phyloP scores from a whole-genome alignment of 1,284 basidiomycete species.

The Sporisorium reilianum region DNA sequence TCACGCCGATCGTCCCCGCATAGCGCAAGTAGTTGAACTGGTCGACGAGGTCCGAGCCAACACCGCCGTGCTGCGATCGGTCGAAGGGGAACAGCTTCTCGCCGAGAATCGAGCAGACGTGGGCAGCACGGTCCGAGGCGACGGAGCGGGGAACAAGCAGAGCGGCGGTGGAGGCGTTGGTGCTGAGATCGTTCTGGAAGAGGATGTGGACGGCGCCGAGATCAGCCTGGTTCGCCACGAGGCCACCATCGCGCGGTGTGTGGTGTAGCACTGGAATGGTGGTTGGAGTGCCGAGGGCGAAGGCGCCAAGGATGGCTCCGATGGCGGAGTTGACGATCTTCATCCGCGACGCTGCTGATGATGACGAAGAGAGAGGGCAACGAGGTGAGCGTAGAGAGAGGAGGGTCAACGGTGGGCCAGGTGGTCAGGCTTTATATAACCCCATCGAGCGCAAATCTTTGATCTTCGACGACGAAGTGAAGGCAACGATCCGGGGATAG shows the following conservation, averaged over 20 bases:
- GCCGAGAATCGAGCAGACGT: conserved; percentile 40
- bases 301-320: conserved; percentile 12
- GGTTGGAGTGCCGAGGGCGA: conserved; percentile 18
- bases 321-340: conserved; percentile 16
- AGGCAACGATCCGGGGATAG: neutral
- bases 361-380: neutral
- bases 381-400: neutral
- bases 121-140: conserved; percentile 26
- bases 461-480: neutral
- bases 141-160: conserved; percentile 42
- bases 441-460: neutral
- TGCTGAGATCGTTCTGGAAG: conserved; percentile 57
- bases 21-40: conserved; percentile 45
- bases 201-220: conserved; percentile 51
- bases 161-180: conserved; percentile 44
- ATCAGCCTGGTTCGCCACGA: conserved; percentile 17
- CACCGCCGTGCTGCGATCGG: conserved; percentile 16
- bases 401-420: neutral
- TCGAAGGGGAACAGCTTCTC: conserved; percentile 50
- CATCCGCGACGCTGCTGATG: conserved; percentile 5
- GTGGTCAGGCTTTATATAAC: neutral
- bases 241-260: neutral
- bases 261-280: conserved; percentile 14
- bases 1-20: conserved; percentile 24
- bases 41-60: conserved; percentile 32